phyloP scores from a whole-genome alignment of 2,329 filamentous ascomycete species.

The Dothiorella sarmentorum region DNA sequence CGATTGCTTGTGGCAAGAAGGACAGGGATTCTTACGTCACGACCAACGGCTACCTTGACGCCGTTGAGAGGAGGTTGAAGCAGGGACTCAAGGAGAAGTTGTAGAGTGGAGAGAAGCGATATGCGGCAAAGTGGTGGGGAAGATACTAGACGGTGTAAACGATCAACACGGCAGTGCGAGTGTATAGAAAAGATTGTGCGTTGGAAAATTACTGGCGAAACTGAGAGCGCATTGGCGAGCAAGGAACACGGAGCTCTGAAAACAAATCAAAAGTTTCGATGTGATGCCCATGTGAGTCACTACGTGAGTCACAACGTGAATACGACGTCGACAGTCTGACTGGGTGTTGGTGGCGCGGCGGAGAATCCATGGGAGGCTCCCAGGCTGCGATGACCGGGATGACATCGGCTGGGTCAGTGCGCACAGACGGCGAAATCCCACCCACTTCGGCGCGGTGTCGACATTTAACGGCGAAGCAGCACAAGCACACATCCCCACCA shows the following conservation, averaged over 20 bases:
- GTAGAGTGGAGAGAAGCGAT: constrained; percentile 39
- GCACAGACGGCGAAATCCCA: constrained; percentile 18
- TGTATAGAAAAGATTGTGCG: neutral
- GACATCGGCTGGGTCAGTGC: constrained; percentile 5
- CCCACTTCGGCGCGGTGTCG: constrained; percentile 16
- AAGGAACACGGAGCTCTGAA: neutral
- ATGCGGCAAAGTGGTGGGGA: neutral
- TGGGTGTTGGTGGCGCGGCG: neutral
- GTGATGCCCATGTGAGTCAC: neutral
- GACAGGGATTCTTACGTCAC: constrained; percentile 83
- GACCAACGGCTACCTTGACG: constrained; percentile 82
- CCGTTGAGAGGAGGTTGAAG: constrained; percentile 89
- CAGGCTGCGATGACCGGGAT: neutral
- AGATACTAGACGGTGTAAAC: neutral
- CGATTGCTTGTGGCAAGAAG: constrained; percentile 89
- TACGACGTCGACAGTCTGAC: neutral
- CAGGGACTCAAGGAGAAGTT: constrained; percentile 73
- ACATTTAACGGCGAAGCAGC: constrained; percentile 16
- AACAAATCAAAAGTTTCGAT: neutral
- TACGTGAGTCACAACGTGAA: neutral
- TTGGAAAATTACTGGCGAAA: neutral
- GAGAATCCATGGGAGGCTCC: too few species aligned
- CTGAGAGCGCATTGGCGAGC: neutral
- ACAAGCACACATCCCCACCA: constrained; percentile 15
- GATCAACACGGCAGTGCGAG: neutral